Base-by-base conservation (phyloP, 2,329 filamentous ascomycete genomes). In the Colletotrichum echinochloae region DNA sequence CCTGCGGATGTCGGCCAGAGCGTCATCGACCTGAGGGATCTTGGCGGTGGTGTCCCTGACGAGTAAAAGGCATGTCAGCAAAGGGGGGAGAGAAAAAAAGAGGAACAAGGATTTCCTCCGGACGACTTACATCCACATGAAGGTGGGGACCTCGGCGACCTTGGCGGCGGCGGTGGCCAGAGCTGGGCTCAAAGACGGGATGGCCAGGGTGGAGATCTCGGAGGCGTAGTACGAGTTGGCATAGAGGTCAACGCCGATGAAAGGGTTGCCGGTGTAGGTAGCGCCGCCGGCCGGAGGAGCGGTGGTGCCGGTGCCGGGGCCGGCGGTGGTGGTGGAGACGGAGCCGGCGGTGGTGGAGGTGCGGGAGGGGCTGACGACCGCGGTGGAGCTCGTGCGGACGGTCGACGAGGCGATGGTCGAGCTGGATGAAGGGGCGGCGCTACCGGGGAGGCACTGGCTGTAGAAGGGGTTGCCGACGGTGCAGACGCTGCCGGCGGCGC, bases 151-250 rank as follows among this genome's bases (percentile, higher is more conserved):
- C 70, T 86, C 81, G 65, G 85, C 86, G 44, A 86, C 86, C 57
- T 82, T 83, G 26, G 83, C 82, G 7, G 86, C 85, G 71, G 83
- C 85, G 23, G 87, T 85, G 18, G 84, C 85, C 76, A 87, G 80
- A 30, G 87, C 82, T 5, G 86, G 84, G 12, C 87, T 87, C 70
- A 93, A 79, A 20, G 87, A 88, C 11, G 91, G 90, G 26, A 92
- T 86, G 9, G 91, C 91, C 23, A 85, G 79, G 44, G 77, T 84
- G 65, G 83, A 82, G 66, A 89, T 82, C 77, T 89, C 86, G 23
- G 84, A 85, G n/a, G 84, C 81, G 75, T 89, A 89, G 80, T 84
- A 88, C 65, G 77, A 78, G 79, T 89, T 89, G 76, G 86, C 83
- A 82, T 85, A 88, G 74, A 85, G 79, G 60, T 82, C 77, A 60